These are phyloP conservation scores for Kwoniella heveanensis DNA, from an alignment of 768 basidiomycete species.

Conservation along the genomic window DNA sequence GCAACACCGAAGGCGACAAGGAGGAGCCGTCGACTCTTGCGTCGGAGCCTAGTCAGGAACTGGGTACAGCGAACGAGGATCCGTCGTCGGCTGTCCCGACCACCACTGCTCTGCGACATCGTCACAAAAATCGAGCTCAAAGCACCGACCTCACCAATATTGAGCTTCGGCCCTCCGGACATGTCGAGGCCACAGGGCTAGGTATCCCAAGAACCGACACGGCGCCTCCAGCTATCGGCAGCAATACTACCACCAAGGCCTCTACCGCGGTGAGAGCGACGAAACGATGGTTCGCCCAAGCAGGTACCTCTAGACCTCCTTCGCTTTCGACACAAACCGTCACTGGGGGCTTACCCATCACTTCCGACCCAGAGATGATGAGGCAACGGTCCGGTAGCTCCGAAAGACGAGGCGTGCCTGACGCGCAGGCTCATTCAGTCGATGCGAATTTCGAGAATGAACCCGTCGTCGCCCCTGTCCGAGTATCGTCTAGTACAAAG, in stretches of 20 bases:
- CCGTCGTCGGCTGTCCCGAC: conserved; percentile 33
- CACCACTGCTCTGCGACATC: conserved; percentile 27
- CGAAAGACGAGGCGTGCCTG: background rate
- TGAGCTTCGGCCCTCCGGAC: background rate
- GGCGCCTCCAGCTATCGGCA: conserved; percentile 21
- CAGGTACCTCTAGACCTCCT: conserved; percentile 8
- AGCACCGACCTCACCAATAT: background rate
- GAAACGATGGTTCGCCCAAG: conserved; percentile 39
- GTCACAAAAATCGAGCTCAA: conserved; percentile 2
- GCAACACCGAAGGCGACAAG: conserved; percentile 6
- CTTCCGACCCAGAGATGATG: background rate
- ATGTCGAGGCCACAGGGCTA: background rate
- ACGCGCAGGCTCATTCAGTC: background rate
- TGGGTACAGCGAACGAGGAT: conserved; percentile 32
- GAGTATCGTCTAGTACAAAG: conserved; percentile 13
- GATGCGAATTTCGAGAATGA: conserved; percentile 11
- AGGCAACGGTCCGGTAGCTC: conserved; percentile 1
- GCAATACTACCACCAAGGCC: conserved; percentile 1
- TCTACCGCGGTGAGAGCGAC: conserved; percentile 27
- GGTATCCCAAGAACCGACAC: conserved; percentile 33
- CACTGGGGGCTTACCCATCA: background rate
- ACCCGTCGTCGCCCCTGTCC: conserved; percentile 12
- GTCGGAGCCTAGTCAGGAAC: conserved; percentile 11
- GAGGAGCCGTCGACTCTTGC: conserved; percentile 10
- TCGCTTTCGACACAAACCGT: conserved; percentile 16